Evolutionary conservation across 768 basidiomycete genomes (phyloP).

Genomic region (Glaciozyma martinii): DNA sequence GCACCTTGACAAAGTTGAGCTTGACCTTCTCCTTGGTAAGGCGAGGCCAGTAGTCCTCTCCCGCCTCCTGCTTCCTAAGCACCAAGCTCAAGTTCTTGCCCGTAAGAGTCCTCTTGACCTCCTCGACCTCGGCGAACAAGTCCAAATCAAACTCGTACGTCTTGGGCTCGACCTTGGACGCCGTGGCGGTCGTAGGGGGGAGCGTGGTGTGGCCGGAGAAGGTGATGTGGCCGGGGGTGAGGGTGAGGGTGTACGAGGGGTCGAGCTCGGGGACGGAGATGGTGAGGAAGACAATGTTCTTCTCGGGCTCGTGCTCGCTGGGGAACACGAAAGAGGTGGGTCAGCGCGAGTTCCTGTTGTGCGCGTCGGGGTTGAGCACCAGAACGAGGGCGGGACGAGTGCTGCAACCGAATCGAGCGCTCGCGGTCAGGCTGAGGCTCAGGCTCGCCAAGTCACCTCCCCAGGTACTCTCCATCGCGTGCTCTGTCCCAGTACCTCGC

Average conservation of each 20-base stretch:
- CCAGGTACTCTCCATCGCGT: neutral
- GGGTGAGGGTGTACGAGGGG: constrained; percentile 28
- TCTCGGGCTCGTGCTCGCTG: constrained; percentile 39
- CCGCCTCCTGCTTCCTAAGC: constrained; percentile 68
- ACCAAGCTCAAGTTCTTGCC: constrained; percentile 59
- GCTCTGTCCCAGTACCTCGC: neutral
- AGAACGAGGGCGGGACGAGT: neutral
- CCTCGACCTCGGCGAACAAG: constrained; percentile 65
- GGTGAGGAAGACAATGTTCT: constrained; percentile 31
- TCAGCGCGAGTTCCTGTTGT: neutral
- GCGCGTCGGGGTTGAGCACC: neutral
- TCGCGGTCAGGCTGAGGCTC: neutral
- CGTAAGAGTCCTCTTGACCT: constrained; percentile 54
- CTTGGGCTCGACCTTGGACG: constrained; percentile 46
- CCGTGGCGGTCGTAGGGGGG: constrained; percentile 32
- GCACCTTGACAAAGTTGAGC: constrained; percentile 62
- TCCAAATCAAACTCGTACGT: constrained; percentile 68
- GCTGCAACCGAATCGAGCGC: neutral
- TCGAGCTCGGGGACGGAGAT: constrained; percentile 28
- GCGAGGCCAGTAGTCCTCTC: constrained; percentile 82
- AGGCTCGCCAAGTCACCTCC: neutral
- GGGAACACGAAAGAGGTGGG: constrained; percentile 5
- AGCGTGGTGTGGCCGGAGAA: constrained; percentile 40
- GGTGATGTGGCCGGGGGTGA: constrained; percentile 39
- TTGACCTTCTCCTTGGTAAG: constrained; percentile 79